A percentile compares a stretch with the other conserved stretches of the same genome.
These are phyloP conservation scores for Ophiocytium majus DNA, from an alignment of 352 stramenopile genomes.

Conservation along the genomic window DNA sequence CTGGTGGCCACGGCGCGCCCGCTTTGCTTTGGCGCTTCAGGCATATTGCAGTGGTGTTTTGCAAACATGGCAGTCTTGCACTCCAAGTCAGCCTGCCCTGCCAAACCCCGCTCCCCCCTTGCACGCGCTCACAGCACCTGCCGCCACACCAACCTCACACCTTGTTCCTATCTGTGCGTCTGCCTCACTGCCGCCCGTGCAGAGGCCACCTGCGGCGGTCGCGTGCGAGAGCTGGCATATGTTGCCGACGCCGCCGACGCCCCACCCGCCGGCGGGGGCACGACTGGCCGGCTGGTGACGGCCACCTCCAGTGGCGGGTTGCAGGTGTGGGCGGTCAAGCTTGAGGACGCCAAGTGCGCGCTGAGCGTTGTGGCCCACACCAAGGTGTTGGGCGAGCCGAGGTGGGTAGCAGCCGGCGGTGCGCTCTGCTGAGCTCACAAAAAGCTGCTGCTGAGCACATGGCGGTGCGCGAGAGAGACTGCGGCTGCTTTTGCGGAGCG, in stretches of 20 bases:
- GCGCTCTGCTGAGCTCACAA: too few relatives aligned
- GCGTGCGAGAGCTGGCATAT: constrained; percentile 22
- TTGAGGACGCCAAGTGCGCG: not conserved
- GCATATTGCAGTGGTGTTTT: not conserved
- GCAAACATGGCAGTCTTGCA: not conserved
- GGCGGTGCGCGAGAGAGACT: too few relatives aligned
- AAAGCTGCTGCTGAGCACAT: too few relatives aligned
- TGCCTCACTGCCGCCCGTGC: not conserved
- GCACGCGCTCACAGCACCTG: not conserved
- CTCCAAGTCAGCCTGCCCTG: not conserved
- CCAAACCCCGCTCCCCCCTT: not conserved
- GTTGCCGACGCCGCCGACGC: constrained; percentile 28
- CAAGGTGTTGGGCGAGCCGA: not conserved
- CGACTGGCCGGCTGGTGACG: constrained; percentile 9
- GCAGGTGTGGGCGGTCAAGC: constrained; percentile 15
- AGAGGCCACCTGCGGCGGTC: constrained; percentile 5
- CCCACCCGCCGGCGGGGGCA: not conserved
- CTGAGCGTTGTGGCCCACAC: not conserved
- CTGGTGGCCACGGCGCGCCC: too few relatives aligned
- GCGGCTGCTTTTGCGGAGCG: too few relatives aligned
- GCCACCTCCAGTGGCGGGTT: constrained; percentile 31
- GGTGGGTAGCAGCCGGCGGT: too few relatives aligned
- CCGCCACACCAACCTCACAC: not conserved
- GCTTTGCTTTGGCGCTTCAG: not conserved
- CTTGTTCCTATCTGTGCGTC: constrained; percentile 15